Percentiles rank a stretch among this genome's conserved stretches.
These are phyloP conservation scores for Eutrema heterophyllum DNA, from an alignment of 345 rosid genomes.

Conservation along the genomic window DNA sequence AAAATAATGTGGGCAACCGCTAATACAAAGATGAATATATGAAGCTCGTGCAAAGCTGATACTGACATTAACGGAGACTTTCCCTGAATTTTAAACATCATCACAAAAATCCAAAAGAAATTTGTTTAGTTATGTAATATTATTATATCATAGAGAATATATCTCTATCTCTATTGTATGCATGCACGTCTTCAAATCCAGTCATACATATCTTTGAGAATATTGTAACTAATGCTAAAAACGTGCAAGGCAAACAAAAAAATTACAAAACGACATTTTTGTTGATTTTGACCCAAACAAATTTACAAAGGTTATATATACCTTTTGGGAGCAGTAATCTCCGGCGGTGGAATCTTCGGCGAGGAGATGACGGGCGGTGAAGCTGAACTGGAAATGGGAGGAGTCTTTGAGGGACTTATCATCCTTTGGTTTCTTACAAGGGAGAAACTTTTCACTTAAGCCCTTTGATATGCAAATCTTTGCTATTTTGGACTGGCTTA, in stretches of 20 bases:
- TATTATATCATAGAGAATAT: neutral
- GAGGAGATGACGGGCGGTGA: constrained; percentile 56
- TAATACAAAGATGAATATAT: constrained; percentile 75
- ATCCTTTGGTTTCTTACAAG: constrained; percentile 40
- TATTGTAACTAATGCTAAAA: neutral
- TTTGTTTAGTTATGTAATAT: neutral
- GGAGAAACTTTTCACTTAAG: constrained; percentile 48
- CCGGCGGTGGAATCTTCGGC: constrained; percentile 31
- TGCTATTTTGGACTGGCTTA: constrained; percentile 44
- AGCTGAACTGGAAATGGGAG: constrained; percentile 39
- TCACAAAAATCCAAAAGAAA: neutral
- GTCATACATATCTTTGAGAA: neutral
- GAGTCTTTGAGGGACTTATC: constrained; percentile 15
- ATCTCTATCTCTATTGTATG: neutral
- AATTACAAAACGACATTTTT: neutral
- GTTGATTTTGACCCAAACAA: neutral
- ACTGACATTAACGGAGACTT: constrained; percentile 54
- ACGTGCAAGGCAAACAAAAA: neutral
- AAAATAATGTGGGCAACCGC: constrained; percentile 67
- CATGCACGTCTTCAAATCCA: constrained; percentile 13
- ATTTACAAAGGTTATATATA: neutral
- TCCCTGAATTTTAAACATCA: constrained; percentile 42
- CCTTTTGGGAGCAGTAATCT: constrained; percentile 37
- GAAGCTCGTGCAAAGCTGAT: constrained; percentile 77
- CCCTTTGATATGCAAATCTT: constrained; percentile 48